Base-by-base conservation (phyloP, 306 rosid genomes). In the Vigna trinervia region DNA sequence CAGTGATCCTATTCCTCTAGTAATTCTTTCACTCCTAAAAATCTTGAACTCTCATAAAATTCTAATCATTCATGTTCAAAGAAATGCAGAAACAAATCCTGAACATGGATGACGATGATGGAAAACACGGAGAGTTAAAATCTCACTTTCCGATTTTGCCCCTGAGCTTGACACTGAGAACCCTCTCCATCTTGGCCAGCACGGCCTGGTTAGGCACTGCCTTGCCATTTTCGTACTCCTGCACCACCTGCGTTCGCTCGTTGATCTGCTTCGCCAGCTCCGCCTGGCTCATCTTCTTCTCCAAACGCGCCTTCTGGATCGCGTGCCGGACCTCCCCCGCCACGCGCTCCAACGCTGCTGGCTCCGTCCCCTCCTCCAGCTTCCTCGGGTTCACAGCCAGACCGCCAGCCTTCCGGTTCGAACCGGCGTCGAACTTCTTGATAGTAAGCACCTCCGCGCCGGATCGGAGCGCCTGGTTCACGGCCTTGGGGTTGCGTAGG, bases 161-260 rank as follows among this genome's bases (percentile, higher is more conserved):
- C 81, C 97, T 85, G 19, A 94, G 96, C 76, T 94, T 94, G 9
- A 89, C 91, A 2, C 94, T 91, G 0, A 89, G 88, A 8, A 84
- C 89, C 48, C 69, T 89, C 80, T 92, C 97, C 89, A 94, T 89
- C 84, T 90, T 94, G 0, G 90, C 90, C 65, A 94, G 58, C 72
- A 94, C 91, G 17, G 87, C 85, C 73, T 94, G 97, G 69, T 81
- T 90, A 19, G 89, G 91, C 51, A 91, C 87, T 0, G 98, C 98
- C 56, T 89, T 90, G 0, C 97, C 97, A 7, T 85, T 92, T 81
- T 94, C 98, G 57, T 92, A 94, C 73, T 92, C 97, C 90, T 89
- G 93, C 2, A 92, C 96, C 47, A 94, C 93, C 87, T 89, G 97
- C 3, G 85, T 85, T 12, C 91, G 76, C 78, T 92, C 97, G 70